These are phyloP conservation scores for Castanea mollissima DNA, from an alignment of 306 rosid genomes.

Conservation along the genomic window DNA sequence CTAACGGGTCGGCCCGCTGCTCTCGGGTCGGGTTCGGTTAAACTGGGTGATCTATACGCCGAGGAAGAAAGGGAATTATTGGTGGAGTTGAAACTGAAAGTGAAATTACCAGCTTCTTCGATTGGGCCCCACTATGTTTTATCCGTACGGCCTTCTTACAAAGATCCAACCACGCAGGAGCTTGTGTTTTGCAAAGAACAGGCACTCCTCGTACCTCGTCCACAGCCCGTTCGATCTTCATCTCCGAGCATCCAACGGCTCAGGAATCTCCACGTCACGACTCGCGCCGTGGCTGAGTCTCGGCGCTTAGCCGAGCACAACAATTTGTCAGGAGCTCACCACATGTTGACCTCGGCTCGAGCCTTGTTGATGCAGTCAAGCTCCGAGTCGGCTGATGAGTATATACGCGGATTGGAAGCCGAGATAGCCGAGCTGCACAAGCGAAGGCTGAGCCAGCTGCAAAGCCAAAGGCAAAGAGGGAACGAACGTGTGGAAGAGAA, in stretches of 20 bases:
- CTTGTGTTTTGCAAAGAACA: conserved; percentile 47
- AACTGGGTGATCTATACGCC: conserved; percentile 57
- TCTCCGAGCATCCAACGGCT: conserved; percentile 48
- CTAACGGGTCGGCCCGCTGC: conserved; percentile 47
- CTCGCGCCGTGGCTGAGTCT: conserved; percentile 79
- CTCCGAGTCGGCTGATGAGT: conserved; percentile 53
- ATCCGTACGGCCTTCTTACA: conserved; percentile 59
- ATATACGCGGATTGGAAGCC: conserved; percentile 53
- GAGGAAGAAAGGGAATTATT: conserved; percentile 76
- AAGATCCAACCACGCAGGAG: conserved; percentile 58
- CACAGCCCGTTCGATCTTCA: conserved; percentile 65
- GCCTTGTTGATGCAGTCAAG: conserved; percentile 56
- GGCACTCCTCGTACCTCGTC: conserved; percentile 54
- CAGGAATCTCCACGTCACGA: conserved; percentile 65
- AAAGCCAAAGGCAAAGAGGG: conserved; percentile 22
- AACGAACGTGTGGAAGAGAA: conserved; percentile 49
- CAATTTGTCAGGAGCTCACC: conserved; percentile 59
- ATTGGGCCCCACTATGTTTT: conserved; percentile 59
- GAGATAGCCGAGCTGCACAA: conserved; percentile 64
- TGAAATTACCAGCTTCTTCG: conserved; percentile 32
- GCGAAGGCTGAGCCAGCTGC: conserved; percentile 43
- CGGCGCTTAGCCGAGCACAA: conserved; percentile 50
- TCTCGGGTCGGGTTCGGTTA: conserved; percentile 39
- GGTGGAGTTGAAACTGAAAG: conserved; percentile 55
- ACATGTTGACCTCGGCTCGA: conserved; percentile 73